Evolutionary conservation across 306 rosid species (phyloP).

Genomic region (Cucumis melo): DNA sequence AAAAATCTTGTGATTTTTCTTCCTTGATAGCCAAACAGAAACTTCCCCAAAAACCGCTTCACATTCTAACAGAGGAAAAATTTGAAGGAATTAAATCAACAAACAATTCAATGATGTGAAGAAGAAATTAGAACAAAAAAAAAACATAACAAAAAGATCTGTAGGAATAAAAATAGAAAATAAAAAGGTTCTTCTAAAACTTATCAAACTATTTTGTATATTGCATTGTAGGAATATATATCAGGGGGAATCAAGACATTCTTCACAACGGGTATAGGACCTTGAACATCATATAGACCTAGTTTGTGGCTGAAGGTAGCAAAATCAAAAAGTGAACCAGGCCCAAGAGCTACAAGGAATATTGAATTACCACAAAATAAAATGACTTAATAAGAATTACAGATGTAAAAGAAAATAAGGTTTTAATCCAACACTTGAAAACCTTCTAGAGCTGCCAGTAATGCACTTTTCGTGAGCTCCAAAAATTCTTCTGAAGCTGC

Average conservation of each 20-base stretch:
- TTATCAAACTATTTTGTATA: too few relatives aligned
- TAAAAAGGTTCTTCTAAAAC: too few relatives aligned
- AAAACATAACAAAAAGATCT: too few relatives aligned
- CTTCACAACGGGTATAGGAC: slow-evolving; percentile 83
- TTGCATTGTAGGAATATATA: too few relatives aligned
- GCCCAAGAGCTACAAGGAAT: slow-evolving; percentile 60
- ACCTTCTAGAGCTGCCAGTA: slow-evolving; percentile 97
- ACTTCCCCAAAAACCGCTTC: too few relatives aligned
- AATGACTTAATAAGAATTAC: slow-evolving; percentile 5
- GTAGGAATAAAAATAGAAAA: too few relatives aligned
- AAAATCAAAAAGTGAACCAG: slow-evolving; percentile 93
- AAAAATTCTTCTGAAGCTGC: slow-evolving; percentile 96
- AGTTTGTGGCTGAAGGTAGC: slow-evolving; percentile 95
- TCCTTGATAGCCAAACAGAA: too few relatives aligned
- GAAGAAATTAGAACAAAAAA: too few relatives aligned
- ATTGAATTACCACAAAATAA: slow-evolving; percentile 6
- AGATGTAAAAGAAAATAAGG: not conserved
- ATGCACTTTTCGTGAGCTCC: slow-evolving; percentile 86
- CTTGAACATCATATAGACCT: slow-evolving; percentile 89
- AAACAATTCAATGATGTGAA: too few relatives aligned
- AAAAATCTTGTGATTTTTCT: too few relatives aligned
- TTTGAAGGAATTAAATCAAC: too few relatives aligned
- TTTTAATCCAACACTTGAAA: slow-evolving; percentile 12
- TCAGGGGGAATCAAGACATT: slow-evolving; percentile 84
- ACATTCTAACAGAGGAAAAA: too few relatives aligned